Base-by-base conservation (phyloP, 257 asterid species). In the Euphrasia confusa region DNA sequence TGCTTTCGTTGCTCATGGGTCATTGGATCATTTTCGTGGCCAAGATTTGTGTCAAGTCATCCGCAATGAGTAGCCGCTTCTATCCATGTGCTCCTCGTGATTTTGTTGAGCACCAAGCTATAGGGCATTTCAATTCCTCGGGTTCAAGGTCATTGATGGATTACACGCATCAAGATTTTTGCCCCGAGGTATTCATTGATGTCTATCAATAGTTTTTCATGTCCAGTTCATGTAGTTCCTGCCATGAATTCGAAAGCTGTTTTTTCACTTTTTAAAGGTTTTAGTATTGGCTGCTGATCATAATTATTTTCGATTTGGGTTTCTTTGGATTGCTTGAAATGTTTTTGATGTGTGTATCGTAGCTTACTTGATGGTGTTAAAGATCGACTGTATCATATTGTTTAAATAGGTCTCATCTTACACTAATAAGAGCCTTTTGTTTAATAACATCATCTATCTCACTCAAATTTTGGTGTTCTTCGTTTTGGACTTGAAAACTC, bases 1-100 rank as follows among this genome's bases (percentile, higher is more conserved):
- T 92, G 54, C 78, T 89, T 57, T 92, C 99, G 28, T 72, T 92
- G 83, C 69, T 92, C 74, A 80, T 92, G 99, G 99, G 99, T 2
- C 97, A 92, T 71, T 89, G 97, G 99, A 80, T 80, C 47, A 30
- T 70, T 60, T 86, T 81, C 63, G 82, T 92, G 64, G 83, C 96
- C 44, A 87, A 81, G 83, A 84, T 92, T 28, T 92, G 99, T 67
- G 82, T 92, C 24, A 86, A 83, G 63, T 82, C 99, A 0, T 86
- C 99, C 21, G 71, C 83, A 28, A 50, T 89, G 77, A 89, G 83
- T 74, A 89, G 87, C 72, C 83, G 80, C 17, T 89, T 92, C 76
- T 92, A 92, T 74, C 98, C 92, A 14, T 91, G 98, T 72, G 60
- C 74, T 13, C 84, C 86, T 28, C 56, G 27, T 63, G 66, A 73